Conservation (phyloP, 345 rosid species). For the Schrenkiella parvula region DNA sequence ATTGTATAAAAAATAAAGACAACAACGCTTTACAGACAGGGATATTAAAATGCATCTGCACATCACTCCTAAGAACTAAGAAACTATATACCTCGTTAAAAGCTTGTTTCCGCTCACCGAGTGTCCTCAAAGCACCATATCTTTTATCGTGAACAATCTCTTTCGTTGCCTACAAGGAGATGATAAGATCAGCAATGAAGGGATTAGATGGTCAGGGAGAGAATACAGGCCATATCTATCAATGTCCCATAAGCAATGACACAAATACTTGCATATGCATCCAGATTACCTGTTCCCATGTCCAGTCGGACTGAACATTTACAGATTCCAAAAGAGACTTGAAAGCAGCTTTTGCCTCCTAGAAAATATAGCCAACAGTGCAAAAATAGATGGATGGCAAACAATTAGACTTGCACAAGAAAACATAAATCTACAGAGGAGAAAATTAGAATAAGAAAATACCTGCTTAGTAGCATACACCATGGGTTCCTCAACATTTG, state of each 20-base stretch:
- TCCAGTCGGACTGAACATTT: slow-evolving; percentile 90
- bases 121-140: slow-evolving; percentile 85
- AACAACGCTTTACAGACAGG: not conserved
- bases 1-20: not conserved
- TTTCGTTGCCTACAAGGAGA: slow-evolving; percentile 59
- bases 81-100: slow-evolving; percentile 77
- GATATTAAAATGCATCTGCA: not conserved
- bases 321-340: slow-evolving; percentile 85
- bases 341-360: slow-evolving; percentile 99
- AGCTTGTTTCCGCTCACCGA: slow-evolving; percentile 98
- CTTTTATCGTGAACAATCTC: slow-evolving; percentile 84
- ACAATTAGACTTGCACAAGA: not conserved
- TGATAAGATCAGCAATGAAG: slow-evolving; percentile 28
- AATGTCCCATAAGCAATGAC: not conserved
- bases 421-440: slow-evolving; percentile 5
- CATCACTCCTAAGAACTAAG: not conserved
- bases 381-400: not conserved
- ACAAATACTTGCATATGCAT: slow-evolving; percentile 3
- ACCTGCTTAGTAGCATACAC: slow-evolving; percentile 85
- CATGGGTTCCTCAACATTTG: slow-evolving; percentile 68
- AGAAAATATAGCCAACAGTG: slow-evolving; percentile 7
- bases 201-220: slow-evolving; percentile 7
- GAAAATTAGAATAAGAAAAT: slow-evolving; percentile 5
- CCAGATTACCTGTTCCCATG: slow-evolving; percentile 93
- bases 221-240: not conserved